These are phyloP conservation scores for Ophiostoma perfectum DNA, from an alignment of 2,329 filamentous ascomycete genomes.

Conservation along the genomic window DNA sequence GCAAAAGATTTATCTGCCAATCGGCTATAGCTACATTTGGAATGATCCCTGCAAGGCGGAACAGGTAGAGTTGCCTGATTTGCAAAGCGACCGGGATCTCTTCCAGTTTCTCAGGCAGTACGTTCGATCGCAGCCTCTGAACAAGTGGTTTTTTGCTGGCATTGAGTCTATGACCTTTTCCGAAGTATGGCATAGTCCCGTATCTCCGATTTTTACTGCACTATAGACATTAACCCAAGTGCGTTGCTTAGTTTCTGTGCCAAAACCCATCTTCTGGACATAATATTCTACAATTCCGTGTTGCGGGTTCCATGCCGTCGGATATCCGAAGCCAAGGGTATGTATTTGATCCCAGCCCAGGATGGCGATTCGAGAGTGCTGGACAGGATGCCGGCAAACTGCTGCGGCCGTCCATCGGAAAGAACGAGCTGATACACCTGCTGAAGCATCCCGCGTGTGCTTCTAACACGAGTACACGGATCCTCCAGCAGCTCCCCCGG, in stretches of 20 bases:
- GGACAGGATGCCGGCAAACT: not conserved
- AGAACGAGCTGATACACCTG: not conserved
- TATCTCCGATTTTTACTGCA: too few relatives aligned
- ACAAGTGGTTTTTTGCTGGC: not conserved
- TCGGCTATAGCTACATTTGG: not conserved
- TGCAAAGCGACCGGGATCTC: not conserved
- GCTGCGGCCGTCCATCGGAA: not conserved
- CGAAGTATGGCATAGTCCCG: too few relatives aligned
- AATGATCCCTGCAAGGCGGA: not conserved
- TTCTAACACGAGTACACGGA: not conserved
- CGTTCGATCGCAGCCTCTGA: not conserved
- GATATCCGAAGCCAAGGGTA: too few relatives aligned
- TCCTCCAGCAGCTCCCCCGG: not conserved
- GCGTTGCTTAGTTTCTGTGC: too few relatives aligned
- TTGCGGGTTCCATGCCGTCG: too few relatives aligned
- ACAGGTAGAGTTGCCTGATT: not conserved
- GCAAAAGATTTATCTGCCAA: not conserved
- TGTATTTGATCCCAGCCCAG: not conserved
- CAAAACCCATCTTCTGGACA: too few relatives aligned
- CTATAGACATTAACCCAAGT: too few relatives aligned
- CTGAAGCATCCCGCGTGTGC: not conserved
- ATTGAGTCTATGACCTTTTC: too few relatives aligned
- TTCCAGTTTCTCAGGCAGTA: not conserved
- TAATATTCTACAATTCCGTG: too few relatives aligned
- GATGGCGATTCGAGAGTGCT: not conserved